Evolutionary conservation across 352 stramenopile species (phyloP).

Genomic region (Phytophthora quininea): DNA sequence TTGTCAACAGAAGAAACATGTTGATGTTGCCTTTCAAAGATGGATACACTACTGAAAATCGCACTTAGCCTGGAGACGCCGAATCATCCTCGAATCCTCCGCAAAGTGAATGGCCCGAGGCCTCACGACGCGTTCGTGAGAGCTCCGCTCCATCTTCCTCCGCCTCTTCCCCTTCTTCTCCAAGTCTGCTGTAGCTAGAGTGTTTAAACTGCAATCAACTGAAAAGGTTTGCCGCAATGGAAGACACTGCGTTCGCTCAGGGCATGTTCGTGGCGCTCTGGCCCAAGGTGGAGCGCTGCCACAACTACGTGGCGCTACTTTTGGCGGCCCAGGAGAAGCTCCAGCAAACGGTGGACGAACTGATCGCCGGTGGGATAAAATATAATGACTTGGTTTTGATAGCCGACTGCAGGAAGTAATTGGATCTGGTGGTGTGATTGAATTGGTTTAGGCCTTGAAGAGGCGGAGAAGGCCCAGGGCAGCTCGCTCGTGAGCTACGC

Average conservation of each 20-base stretch:
- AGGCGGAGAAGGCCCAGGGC: slow-evolving; percentile 60
- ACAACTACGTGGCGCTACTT: slow-evolving; percentile 78
- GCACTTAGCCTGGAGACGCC: not conserved
- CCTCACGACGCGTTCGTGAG: slow-evolving; percentile 14
- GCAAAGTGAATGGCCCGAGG: slow-evolving; percentile 26
- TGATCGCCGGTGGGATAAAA: slow-evolving; percentile 51
- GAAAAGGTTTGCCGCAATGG: not conserved
- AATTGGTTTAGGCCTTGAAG: slow-evolving; percentile 51
- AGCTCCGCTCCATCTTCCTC: slow-evolving; percentile 2
- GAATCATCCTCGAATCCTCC: slow-evolving; percentile 9
- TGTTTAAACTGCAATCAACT: too few relatives aligned
- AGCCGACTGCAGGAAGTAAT: not conserved
- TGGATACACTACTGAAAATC: not conserved
- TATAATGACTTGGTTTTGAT: not conserved
- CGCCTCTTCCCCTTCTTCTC: not conserved
- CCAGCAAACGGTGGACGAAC: slow-evolving; percentile 65
- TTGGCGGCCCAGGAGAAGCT: slow-evolving; percentile 74
- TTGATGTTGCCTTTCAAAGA: not conserved
- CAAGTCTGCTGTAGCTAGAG: too few relatives aligned
- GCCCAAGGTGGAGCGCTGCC: slow-evolving; percentile 84
- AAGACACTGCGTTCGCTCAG: slow-evolving; percentile 56
- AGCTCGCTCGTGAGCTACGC: slow-evolving; percentile 74
- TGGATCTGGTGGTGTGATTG: not conserved
- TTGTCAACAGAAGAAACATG: not conserved
- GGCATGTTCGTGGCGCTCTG: slow-evolving; percentile 84